These are phyloP conservation scores for Lenzites betulinus DNA, from an alignment of 768 basidiomycete genomes.

Conservation along the genomic window DNA sequence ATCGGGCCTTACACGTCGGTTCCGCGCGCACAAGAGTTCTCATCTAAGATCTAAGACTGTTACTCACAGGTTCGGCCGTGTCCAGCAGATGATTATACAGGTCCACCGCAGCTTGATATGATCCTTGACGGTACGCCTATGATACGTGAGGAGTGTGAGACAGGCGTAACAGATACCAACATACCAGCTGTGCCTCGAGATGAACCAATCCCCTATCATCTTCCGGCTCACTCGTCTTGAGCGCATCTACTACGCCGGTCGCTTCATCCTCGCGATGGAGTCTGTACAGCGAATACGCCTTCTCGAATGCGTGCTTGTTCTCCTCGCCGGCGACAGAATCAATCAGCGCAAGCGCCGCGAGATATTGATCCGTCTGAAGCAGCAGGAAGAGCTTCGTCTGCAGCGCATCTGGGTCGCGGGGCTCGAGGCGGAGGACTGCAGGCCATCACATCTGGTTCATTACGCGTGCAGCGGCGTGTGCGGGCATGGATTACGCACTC, in stretches of 20 bases:
- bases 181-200: slow-evolving; percentile 86
- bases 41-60: slow-evolving; percentile 28
- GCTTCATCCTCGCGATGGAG: slow-evolving; percentile 79
- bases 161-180: slow-evolving; percentile 33
- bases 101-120: slow-evolving; percentile 71
- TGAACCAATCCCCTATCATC: slow-evolving; percentile 67
- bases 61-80: slow-evolving; percentile 71
- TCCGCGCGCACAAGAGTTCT: no score
- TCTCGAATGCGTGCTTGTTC: slow-evolving; percentile 54
- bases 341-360: slow-evolving; percentile 58
- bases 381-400: slow-evolving; percentile 88
- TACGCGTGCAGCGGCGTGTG: slow-evolving; percentile 22
- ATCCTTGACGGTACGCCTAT: slow-evolving; percentile 78
- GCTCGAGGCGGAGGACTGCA: slow-evolving; percentile 70
- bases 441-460: not conserved
- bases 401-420: slow-evolving; percentile 68
- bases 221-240: slow-evolving; percentile 45
- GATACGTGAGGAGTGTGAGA: not conserved
- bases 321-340: not conserved
- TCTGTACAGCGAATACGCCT: slow-evolving; percentile 83
- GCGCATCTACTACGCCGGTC: slow-evolving; percentile 45
- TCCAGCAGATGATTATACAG: slow-evolving; percentile 83
- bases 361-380: slow-evolving; percentile 84
- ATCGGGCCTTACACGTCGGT: not conserved
- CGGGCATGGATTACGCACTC: slow-evolving; percentile 51